These are phyloP conservation scores for Vitis hybrid DNA, from an alignment of 177 flowering plant species.

Conservation along the genomic window DNA sequence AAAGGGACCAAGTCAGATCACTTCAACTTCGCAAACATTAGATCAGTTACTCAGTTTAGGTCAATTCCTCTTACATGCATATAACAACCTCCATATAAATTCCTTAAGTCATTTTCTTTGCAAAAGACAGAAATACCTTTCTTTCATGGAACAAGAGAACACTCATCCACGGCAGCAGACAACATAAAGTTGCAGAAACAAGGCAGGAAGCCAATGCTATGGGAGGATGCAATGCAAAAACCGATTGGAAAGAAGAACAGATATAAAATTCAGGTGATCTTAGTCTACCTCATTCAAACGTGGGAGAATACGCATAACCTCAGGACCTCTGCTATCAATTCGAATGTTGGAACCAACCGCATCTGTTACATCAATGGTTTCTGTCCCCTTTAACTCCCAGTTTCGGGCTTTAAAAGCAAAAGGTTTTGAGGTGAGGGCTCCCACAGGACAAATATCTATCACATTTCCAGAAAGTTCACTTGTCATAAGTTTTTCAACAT, in stretches of 20 bases:
- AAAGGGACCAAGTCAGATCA: too few relatives aligned
- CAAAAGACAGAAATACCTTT: too few relatives aligned
- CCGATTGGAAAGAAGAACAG: not conserved
- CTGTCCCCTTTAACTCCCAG: constrained; percentile 97
- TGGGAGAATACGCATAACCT: constrained; percentile 95
- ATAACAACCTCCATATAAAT: too few relatives aligned
- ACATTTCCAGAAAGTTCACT: constrained; percentile 99
- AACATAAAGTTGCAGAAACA: not conserved
- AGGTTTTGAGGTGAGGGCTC: constrained; percentile 97
- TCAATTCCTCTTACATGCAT: too few relatives aligned
- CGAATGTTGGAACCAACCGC: constrained; percentile 98
- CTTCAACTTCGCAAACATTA: too few relatives aligned
- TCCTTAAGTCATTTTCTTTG: too few relatives aligned
- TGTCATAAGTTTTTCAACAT: constrained; percentile 96
- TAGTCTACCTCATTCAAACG: constrained; percentile 84
- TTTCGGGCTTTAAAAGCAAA: constrained; percentile 98
- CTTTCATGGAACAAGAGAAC: too few relatives aligned
- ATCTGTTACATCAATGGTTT: constrained; percentile 94
- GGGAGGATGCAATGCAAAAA: constrained; percentile 3
- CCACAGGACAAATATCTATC: constrained; percentile 98
- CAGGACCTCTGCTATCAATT: constrained; percentile 99
- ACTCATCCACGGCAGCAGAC: too few relatives aligned
- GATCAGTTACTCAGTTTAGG: too few relatives aligned
- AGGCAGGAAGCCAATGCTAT: too few relatives aligned
- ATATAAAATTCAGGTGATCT: not conserved